Evolutionary conservation across 345 rosid species (phyloP), one percentile per base, ranked within the genome.

Genomic region (Mallotus nudiflorus): DNA sequence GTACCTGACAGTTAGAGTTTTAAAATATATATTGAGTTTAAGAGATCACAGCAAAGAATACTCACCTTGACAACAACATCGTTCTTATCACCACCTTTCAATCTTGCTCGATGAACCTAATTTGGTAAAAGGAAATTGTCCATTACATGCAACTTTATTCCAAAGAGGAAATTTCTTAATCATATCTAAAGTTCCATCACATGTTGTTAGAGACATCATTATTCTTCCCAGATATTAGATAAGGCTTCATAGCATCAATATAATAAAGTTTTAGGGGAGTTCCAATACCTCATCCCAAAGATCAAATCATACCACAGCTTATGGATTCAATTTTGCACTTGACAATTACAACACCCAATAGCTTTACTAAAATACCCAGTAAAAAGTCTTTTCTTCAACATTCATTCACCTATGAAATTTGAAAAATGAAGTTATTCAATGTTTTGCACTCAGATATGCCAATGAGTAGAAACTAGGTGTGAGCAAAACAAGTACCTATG

Each of bases 51-150:
- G 28, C 28, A 40, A 72, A 62, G 28, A 68, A 51, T 40, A 66
- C 85, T 84, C 78, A 89, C 98, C 95, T 94, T 94, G 62, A 94
- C 96, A 73, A 82, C 97, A 74, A 91, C 89, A 77, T 94, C 89
- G 69, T 24, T 81, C 78, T 84, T 80, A 66, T 82, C 79, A 45
- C 97, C 79, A 45, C 97, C 96, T 79, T 75, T 88, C 68, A 94
- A 77, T 81, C 85, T 91, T 66, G 98, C 98, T 68, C 73, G 83
- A 71, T 94, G 98, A 74, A 94, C 98, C 97, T 93, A 73, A 76
- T 77, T 60, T 27, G 68, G 51, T 33, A 22, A 39, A 70, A 33
- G 15, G 40, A 68, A 75, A 9, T 28, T 66, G 13, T 65, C 31
- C 53, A 52, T 42, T 53, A 45, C 15, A 67, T n/a, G 46, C 3